phyloP scores from a whole-genome alignment of 257 asterid genomes.

The Salvia miltiorrhiza region DNA sequence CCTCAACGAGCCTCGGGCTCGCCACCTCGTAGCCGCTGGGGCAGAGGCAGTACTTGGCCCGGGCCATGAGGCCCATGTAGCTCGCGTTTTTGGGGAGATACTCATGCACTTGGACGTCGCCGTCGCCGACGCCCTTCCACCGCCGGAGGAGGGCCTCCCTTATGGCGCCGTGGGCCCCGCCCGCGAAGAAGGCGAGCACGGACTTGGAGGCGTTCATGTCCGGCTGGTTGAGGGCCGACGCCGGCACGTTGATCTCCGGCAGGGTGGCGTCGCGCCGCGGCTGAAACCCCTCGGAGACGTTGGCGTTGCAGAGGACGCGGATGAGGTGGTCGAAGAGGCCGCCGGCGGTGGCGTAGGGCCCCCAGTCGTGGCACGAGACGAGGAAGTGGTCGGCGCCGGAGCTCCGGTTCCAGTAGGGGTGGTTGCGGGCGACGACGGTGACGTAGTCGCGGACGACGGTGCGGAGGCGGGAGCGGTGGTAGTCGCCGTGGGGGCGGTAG shows the following conservation, averaged over 20 bases:
- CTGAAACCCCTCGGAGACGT: constrained; percentile 49
- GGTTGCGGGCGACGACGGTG: constrained; percentile 27
- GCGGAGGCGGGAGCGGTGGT: constrained; percentile 26
- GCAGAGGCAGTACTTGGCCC: constrained; percentile 47
- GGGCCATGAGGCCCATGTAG: constrained; percentile 41
- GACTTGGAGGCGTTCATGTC: constrained; percentile 19
- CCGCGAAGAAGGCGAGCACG: constrained; percentile 58
- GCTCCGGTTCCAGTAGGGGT: constrained; percentile 56
- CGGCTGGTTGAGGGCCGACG: constrained; percentile 29
- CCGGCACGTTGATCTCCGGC: constrained; percentile 47
- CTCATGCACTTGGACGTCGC: constrained; percentile 42
- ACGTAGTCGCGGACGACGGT: constrained; percentile 40
- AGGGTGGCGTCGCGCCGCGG: constrained; percentile 47
- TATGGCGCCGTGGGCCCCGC: constrained; percentile 60
- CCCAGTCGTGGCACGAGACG: constrained; percentile 75
- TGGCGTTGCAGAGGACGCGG: constrained; percentile 68
- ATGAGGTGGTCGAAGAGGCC: constrained; percentile 35
- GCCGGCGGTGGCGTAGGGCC: constrained; percentile 38
- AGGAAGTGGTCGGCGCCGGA: constrained; percentile 60
- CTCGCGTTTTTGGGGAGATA: constrained; percentile 37
- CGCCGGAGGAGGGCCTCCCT: constrained; percentile 31
- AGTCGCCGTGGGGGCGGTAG: constrained; percentile 26
- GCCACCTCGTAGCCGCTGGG: constrained; percentile 79
- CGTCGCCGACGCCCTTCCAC: constrained; percentile 20
- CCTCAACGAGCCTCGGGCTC: constrained; percentile 52